Conservation (phyloP, 179 eudicot species). For the Silene vulgaris region DNA sequence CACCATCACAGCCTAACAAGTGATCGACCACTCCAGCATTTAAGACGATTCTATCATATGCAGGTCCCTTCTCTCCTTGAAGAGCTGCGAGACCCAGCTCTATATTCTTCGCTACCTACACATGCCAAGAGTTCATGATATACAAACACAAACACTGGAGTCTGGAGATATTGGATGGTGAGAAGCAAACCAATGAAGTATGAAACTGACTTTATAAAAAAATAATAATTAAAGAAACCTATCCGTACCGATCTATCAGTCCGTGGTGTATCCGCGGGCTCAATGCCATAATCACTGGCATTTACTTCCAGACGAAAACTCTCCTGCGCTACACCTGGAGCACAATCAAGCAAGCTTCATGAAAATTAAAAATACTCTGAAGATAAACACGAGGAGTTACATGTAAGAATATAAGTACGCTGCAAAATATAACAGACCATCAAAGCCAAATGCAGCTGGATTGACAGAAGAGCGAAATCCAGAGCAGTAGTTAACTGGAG, state of each 20-base stretch:
- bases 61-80: slow-evolving; percentile 86
- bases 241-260: slow-evolving; percentile 84
- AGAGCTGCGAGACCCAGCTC: slow-evolving; percentile 86
- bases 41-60: slow-evolving; percentile 77
- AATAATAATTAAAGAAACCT: background rate
- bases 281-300: slow-evolving; percentile 81
- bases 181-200: background rate
- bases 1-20: slow-evolving; percentile 85
- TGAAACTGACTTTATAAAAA: background rate
- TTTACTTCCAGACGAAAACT: slow-evolving; percentile 65
- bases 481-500: slow-evolving; percentile 94
- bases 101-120: slow-evolving; percentile 76
- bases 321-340: slow-evolving; percentile 80
- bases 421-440: slow-evolving; percentile 41
- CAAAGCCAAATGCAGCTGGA: slow-evolving; percentile 47
- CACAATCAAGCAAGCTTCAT: slow-evolving; percentile 15
- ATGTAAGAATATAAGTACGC: background rate
- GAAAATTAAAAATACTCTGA: background rate
- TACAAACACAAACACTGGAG: background rate
- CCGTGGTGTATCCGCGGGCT: slow-evolving; percentile 89
- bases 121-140: slow-evolving; percentile 11
- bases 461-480: slow-evolving; percentile 74
- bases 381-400: background rate
- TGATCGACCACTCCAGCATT: slow-evolving; percentile 92
- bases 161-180: too few species aligned